Conservation (phyloP, 352 stramenopile species). For the Globisporangium alternatum region DNA sequence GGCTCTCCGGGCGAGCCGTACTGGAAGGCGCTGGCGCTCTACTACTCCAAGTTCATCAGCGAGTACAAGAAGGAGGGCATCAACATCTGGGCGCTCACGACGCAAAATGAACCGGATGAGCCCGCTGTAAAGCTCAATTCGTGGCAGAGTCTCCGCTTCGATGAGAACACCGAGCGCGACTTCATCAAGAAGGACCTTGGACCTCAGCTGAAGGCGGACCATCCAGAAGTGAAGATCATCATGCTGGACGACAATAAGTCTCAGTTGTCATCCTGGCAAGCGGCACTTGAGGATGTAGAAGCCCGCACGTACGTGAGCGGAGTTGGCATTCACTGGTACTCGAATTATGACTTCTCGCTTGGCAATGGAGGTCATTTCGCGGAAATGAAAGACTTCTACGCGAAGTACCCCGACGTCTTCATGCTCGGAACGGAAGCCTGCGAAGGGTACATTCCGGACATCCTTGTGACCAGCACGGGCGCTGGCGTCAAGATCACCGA, state of each 20-base stretch:
- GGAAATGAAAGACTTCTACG: constrained; percentile 49
- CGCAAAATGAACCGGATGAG: constrained; percentile 86
- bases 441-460: constrained; percentile 52
- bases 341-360: constrained; percentile 52
- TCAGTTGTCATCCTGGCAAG: constrained; percentile 34
- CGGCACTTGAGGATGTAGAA: constrained; percentile 42
- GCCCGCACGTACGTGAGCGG: constrained; percentile 75
- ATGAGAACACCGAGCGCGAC: constrained; percentile 39
- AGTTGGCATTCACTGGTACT: constrained; percentile 88
- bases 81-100: constrained; percentile 80
- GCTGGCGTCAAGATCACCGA: constrained; percentile 40
- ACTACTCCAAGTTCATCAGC: constrained; percentile 87
- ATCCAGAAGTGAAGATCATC: constrained; percentile 84
- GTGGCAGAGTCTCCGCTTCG: constrained; percentile 72
- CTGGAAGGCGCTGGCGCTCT: constrained; percentile 76
- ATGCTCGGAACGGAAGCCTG: constrained; percentile 83
- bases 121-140: constrained; percentile 32
- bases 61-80: constrained; percentile 77
- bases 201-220: constrained; percentile 52
- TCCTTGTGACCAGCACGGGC: constrained; percentile 34
- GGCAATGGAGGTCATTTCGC: constrained; percentile 40
- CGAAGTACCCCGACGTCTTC: constrained; percentile 63
- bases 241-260: constrained; percentile 84
- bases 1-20: constrained; percentile 60
- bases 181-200: constrained; percentile 85